Base-by-base conservation (phyloP, 768 basidiomycete species). In the Naganishia vaughanmartiniae region DNA sequence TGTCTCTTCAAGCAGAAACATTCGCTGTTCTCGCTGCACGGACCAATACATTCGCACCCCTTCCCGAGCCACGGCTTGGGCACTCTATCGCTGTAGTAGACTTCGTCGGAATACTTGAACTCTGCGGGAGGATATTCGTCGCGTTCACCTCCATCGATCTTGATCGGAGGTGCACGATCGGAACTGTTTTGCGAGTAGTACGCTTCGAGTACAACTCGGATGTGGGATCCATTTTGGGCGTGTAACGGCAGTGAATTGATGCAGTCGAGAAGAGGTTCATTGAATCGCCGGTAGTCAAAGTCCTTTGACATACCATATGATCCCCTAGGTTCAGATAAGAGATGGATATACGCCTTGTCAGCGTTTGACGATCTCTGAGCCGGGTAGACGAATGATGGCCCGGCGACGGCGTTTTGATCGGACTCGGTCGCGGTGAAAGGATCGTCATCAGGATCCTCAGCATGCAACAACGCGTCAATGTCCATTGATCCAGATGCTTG, bases 51-150 rank as follows among this genome's bases (percentile, higher is more conserved):
- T 67, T 84, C 85, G 74, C 93, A 96, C 2, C 91, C 87, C 31
- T 84, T 76, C 54, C 92, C 80, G 24, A 85, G 75, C 72, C 90
- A 87, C 0, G 91, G 89, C 14, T 84, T 84, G 0, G 88, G 87
- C 2, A 93, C 89, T 5, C 83, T 87, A 15, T 87, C 84, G 1
- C 86, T 87, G 70, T 88, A 87, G 85, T 90, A 89, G 84, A 93
- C 87, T 65, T 86, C 82, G 78, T 95, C 93, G 14, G 90, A 88
- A 78, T 95, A 95, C 71, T 88, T 84, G 75, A 93, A 96, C 75
- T 95, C 92, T 0, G 93, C 92, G 11, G 26, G 88, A 86, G 12
- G 86, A n/a, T 11, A 63, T 28, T 63, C 60, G 30, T 63, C 60
- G 0, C 28, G 28, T 10, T 63, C 60, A 42, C 60, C 60, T n/a